These are phyloP conservation scores for Exserohilum rostratum DNA, from an alignment of 2,329 filamentous ascomycete genomes.

Conservation along the genomic window DNA sequence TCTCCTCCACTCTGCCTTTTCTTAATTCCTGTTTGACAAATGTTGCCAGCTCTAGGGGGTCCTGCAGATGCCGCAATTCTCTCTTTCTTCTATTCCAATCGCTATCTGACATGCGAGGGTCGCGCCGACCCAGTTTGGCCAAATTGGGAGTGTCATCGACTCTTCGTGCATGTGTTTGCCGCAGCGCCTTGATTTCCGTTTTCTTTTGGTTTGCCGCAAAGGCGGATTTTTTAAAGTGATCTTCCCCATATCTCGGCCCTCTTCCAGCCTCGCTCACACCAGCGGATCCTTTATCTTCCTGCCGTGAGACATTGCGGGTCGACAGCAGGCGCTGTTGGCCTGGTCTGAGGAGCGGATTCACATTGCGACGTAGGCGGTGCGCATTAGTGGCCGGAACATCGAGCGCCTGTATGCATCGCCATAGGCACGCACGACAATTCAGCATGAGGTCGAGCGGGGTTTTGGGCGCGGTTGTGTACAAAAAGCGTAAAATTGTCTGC, in stretches of 20 bases:
- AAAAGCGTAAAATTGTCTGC: conserved; percentile 8
- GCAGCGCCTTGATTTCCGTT: conserved; percentile 28
- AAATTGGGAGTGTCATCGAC: conserved; percentile 22
- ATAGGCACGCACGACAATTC: conserved; percentile 53
- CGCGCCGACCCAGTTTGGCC: conserved; percentile 34
- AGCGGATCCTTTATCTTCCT: conserved; percentile 3
- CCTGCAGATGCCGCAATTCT: conserved; percentile 68
- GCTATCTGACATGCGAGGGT: conserved; percentile 29
- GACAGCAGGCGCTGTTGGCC: conserved; percentile 28
- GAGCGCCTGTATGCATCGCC: conserved; percentile 52
- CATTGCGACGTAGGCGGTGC: conserved; percentile 31
- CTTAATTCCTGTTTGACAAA: conserved; percentile 68
- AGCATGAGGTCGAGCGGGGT: conserved; percentile 47
- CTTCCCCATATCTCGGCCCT: conserved; percentile 14
- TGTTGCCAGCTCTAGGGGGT: conserved; percentile 74
- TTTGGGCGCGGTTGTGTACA: conserved; percentile 15
- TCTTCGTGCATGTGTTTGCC: conserved; percentile 5
- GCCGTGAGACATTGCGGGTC: conserved; percentile 17
- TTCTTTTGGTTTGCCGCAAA: conserved; percentile 33
- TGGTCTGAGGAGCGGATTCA: conserved; percentile 16
- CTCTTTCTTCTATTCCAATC: conserved; percentile 52
- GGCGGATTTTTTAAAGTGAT: conserved; percentile 36
- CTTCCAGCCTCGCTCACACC: conserved; percentile 17
- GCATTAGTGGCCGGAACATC: conserved; percentile 33
- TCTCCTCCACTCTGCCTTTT: conserved; percentile 68